Conservation (phyloP, 768 basidiomycete species). For the Agaricus subrufescens region DNA sequence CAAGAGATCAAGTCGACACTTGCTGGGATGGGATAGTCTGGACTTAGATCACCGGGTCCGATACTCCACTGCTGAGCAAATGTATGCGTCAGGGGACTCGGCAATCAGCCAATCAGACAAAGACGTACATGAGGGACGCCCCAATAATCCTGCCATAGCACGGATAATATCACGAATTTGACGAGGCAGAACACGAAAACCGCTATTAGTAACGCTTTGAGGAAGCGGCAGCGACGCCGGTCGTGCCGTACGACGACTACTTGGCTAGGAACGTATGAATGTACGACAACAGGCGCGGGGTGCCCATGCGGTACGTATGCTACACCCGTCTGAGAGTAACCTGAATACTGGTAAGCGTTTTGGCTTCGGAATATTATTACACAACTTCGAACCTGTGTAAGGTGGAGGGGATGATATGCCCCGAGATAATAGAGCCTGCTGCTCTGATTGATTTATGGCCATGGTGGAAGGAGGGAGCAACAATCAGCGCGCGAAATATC, state of each 20-base stretch:
- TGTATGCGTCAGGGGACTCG: background rate
- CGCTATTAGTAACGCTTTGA: background rate
- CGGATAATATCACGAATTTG: background rate
- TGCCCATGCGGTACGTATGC: background rate
- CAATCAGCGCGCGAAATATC: too few species aligned
- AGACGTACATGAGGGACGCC: slow-evolving; percentile 1
- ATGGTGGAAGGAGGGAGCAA: background rate
- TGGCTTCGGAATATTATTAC: background rate
- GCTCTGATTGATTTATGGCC: background rate
- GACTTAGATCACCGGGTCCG: slow-evolving; percentile 1
- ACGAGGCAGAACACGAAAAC: background rate
- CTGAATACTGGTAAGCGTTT: background rate
- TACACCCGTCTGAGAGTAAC: background rate
- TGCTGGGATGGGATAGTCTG: slow-evolving; percentile 2
- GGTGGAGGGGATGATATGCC: slow-evolving; percentile 1
- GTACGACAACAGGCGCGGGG: background rate
- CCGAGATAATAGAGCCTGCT: background rate
- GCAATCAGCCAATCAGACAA: too few species aligned
- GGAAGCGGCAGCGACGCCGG: background rate
- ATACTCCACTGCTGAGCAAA: slow-evolving; percentile 2
- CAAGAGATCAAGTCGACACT: background rate
- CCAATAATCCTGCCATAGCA: background rate
- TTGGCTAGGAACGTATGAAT: background rate
- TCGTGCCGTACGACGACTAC: background rate
- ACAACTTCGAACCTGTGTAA: background rate